These are phyloP conservation scores for Saccharum officinarum DNA, from an alignment of 176 grass and related monocot genomes.

Conservation along the genomic window DNA sequence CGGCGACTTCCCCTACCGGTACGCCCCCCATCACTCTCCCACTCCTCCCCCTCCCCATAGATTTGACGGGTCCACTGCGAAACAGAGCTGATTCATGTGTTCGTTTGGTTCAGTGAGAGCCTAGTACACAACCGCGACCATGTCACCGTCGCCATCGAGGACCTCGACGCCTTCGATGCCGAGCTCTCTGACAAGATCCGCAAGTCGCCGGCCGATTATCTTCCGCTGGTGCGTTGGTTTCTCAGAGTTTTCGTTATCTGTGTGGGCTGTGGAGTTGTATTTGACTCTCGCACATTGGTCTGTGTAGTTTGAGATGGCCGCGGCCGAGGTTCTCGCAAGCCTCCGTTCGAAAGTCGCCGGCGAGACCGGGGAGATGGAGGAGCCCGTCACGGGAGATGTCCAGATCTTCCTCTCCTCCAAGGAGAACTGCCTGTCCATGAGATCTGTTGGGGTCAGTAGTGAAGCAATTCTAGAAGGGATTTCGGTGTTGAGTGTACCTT, in stretches of 20 bases:
- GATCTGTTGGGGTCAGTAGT: slow-evolving; percentile 73
- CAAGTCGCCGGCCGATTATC: slow-evolving; percentile 83
- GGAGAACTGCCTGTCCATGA: slow-evolving; percentile 86
- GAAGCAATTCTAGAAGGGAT: not conserved
- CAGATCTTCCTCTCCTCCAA: slow-evolving; percentile 94
- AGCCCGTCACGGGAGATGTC: slow-evolving; percentile 70
- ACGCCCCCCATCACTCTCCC: not conserved
- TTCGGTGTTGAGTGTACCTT: not conserved
- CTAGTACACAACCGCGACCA: slow-evolving; percentile 85
- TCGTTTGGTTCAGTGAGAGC: slow-evolving; percentile 60
- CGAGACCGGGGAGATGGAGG: slow-evolving; percentile 96
- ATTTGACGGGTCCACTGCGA: not conserved
- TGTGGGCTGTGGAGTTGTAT: not conserved
- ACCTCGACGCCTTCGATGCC: slow-evolving; percentile 88
- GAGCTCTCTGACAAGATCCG: slow-evolving; percentile 89
- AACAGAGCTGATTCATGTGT: not conserved
- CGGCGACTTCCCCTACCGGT: slow-evolving; percentile 97
- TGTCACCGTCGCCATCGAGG: slow-evolving; percentile 89
- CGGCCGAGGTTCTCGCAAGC: slow-evolving; percentile 69
- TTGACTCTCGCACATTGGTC: not conserved
- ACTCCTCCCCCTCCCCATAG: not conserved
- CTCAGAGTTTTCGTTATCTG: not conserved
- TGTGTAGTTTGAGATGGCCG: slow-evolving; percentile 75
- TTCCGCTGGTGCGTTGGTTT: slow-evolving; percentile 60
- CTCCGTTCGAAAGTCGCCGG: slow-evolving; percentile 79